Percentiles rank a stretch among this genome's conserved stretches.
Evolutionary conservation across 306 rosid genomes (phyloP).

Genomic region (Inga laurina): DNA sequence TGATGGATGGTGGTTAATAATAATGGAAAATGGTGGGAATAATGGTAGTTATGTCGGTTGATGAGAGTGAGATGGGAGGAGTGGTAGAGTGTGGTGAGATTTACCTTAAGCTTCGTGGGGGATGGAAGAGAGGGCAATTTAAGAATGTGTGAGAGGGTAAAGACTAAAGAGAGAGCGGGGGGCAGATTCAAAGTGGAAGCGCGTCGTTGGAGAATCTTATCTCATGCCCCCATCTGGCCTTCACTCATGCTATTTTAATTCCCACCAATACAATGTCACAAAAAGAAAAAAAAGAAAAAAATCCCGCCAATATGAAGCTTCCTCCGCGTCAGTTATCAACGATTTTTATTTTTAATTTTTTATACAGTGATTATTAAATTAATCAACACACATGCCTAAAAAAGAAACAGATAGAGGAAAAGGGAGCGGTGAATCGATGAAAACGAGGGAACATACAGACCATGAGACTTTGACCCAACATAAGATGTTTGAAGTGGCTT

Average conservation of each 20-base stretch:
- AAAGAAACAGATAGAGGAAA: not conserved
- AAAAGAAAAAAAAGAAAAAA: too few species aligned
- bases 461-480: too few species aligned
- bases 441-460: too few species aligned
- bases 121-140: not conserved
- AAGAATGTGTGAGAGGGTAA: too few species aligned
- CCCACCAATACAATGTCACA: not conserved
- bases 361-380: not conserved
- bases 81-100: not conserved
- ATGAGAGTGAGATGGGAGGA: not conserved
- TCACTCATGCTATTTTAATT: not conserved
- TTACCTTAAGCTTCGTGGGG: not conserved
- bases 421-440: not conserved
- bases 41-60: not conserved
- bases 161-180: too few species aligned
- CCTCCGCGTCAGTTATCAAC: not conserved
- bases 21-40: not conserved
- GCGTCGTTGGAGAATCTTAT: not conserved
- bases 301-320: not conserved
- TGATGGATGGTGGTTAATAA: too few species aligned
- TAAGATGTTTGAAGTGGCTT: too few species aligned
- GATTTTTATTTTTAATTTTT: not conserved
- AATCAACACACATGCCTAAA: not conserved
- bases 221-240: not conserved
- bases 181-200: not conserved